Base-by-base conservation (phyloP, 768 basidiomycete genomes). In the Rhizopogon salebrosus region DNA sequence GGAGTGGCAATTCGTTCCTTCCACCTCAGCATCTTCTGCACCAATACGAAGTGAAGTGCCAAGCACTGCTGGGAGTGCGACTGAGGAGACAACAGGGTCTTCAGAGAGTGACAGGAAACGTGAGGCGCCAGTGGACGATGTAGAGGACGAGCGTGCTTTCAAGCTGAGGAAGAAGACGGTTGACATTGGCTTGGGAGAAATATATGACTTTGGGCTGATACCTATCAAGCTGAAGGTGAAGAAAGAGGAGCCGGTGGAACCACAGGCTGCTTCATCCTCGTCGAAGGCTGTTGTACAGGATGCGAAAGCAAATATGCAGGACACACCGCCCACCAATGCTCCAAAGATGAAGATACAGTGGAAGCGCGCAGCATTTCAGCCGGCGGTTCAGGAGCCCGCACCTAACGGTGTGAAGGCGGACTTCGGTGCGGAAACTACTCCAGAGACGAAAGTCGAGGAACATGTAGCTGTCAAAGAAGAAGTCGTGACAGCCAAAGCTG, bases 201-300 rank as follows among this genome's bases (percentile, higher is more conserved):
- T 89, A 26, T 95, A 89, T 58, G 92, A 95, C 65, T 89, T 88
- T 3, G 85, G 83, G 1, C 61, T 82, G 20, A 82, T 91, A 43
- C 71, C 80, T 27, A 78, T 89, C 60, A 83, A 84, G 63, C 57
- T 80, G 29, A 87, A 84, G 69, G 59, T 63, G 54, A 83, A 80
- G 71, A 78, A 77, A 64, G 78, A 80, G 59, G 52, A 45, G 31
- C 41, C 50, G 42, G 50, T 50, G 35, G 64, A 60, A 29, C 53
- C 29, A 14, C 36, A 35, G 31, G 40, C 29, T 14, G 52, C 50
- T 13, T 43, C 52, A 42, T 24, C 50, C 10, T 41, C 52, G 41
- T 23, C 58, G 4, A 48, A 49, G 27, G 16, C 55, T n/a, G 48
- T 45, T 7, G 46, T 59, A 5, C 37, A 58, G 10, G 37, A 58